A percentile compares a stretch with the other conserved stretches of the same genome.
Conservation (phyloP, 371 early-diverging fungal genomes). For the Neoconidiobolus thromboides region DNA sequence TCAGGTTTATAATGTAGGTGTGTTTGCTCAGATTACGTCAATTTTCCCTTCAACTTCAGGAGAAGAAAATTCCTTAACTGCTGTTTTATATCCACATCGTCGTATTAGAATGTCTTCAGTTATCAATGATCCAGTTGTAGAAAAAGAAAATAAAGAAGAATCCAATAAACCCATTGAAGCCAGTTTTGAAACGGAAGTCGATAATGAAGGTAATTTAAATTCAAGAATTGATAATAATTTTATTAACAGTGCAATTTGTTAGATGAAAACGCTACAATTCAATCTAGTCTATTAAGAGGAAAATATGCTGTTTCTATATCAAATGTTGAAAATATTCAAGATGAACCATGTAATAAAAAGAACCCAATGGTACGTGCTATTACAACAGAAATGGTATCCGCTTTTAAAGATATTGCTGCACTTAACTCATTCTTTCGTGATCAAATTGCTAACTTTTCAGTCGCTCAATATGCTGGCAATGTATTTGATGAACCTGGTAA, state of each 20-base stretch:
- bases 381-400: constrained; percentile 88
- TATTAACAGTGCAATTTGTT: not conserved
- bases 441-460: constrained; percentile 88
- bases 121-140: constrained; percentile 15
- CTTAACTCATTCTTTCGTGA: constrained; percentile 88
- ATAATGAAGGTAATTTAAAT: constrained; percentile 1
- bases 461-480: constrained; percentile 85
- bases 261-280: not conserved
- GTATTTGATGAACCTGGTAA: constrained; percentile 87
- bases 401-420: constrained; percentile 83
- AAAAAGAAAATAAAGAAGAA: not conserved
- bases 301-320: constrained; percentile 62
- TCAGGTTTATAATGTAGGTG: constrained; percentile 77
- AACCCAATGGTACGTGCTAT: constrained; percentile 75
- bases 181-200: constrained; percentile 8
- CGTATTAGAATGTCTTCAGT: constrained; percentile 65
- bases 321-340: constrained; percentile 67
- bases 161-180: constrained; percentile 12
- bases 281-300: not conserved
- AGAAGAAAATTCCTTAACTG: constrained; percentile 69
- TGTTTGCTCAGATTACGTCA: constrained; percentile 93
- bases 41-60: constrained; percentile 70
- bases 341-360: constrained; percentile 65
- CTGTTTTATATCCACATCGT: constrained; percentile 85
- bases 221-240: not conserved